Conservation (phyloP, 2,329 filamentous ascomycete genomes). For the Calonectria pseudoturangicola region DNA sequence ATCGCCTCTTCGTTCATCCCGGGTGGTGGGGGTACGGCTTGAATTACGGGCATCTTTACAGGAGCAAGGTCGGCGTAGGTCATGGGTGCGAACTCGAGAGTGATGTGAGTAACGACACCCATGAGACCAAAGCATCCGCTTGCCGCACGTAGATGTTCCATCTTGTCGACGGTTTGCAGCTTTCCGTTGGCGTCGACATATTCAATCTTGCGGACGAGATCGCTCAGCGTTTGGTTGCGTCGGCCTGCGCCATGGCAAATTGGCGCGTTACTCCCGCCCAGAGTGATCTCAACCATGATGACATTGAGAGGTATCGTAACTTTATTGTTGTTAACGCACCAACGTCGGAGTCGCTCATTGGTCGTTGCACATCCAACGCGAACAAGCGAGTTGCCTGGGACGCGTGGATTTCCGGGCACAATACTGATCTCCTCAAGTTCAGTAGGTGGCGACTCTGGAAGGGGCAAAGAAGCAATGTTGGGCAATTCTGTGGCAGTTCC, state of each 20-base stretch:
- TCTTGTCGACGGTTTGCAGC: neutral
- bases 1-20: neutral
- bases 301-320: constrained; percentile 6
- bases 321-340: neutral
- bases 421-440: neutral
- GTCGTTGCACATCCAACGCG: neutral
- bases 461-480: neutral
- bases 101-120: constrained; percentile 11
- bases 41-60: neutral
- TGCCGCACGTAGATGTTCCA: neutral
- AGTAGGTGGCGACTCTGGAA: neutral
- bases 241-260: constrained; percentile 5
- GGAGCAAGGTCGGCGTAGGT: neutral
- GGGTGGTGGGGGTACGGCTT: neutral
- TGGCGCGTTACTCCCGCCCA: constrained; percentile 2
- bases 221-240: constrained; percentile 5
- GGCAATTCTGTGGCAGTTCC: neutral
- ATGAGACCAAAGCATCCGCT: constrained; percentile 3
- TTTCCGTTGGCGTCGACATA: neutral
- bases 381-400: neutral
- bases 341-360: neutral
- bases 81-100: constrained; percentile 8
- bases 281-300: constrained; percentile 13
- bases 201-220: constrained; percentile 11
- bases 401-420: neutral